These are phyloP conservation scores for Blastomyces percursus DNA, from an alignment of 2,329 filamentous ascomycete genomes.

Conservation along the genomic window DNA sequence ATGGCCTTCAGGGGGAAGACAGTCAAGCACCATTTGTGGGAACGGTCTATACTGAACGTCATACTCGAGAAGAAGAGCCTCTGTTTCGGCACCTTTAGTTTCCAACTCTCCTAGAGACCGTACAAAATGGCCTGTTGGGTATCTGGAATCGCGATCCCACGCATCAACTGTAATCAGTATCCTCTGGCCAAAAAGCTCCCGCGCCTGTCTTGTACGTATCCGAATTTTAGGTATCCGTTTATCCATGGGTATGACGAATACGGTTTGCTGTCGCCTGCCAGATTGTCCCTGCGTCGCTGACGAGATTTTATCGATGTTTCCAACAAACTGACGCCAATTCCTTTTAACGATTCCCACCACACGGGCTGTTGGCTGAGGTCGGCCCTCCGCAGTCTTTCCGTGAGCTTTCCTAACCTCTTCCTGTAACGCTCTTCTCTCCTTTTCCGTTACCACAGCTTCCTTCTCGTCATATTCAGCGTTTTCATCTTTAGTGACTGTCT, in stretches of 20 bases:
- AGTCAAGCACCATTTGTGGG: slow-evolving; percentile 89
- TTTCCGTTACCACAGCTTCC: slow-evolving; percentile 72
- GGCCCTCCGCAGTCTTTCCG: slow-evolving; percentile 61
- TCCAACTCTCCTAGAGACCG: slow-evolving; percentile 87
- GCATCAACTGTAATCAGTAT: slow-evolving; percentile 87
- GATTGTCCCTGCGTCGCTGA: slow-evolving; percentile 62
- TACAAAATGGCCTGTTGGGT: slow-evolving; percentile 88
- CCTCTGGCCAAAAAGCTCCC: slow-evolving; percentile 79
- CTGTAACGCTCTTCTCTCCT: slow-evolving; percentile 74
- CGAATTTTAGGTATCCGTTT: slow-evolving; percentile 95
- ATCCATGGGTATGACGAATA: slow-evolving; percentile 96
- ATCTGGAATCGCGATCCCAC: slow-evolving; percentile 87
- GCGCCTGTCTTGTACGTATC: slow-evolving; percentile 79
- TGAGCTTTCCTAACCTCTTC: slow-evolving; percentile 85
- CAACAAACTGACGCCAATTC: slow-evolving; percentile 97
- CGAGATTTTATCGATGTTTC: slow-evolving; percentile 82
- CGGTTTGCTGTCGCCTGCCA: slow-evolving; percentile 75
- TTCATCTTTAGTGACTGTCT: slow-evolving; percentile 81
- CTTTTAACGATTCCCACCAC: slow-evolving; percentile 88
- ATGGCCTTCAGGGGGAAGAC: slow-evolving; percentile 80
- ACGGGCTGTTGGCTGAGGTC: slow-evolving; percentile 77
- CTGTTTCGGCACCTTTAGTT: slow-evolving; percentile 94
- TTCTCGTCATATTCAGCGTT: slow-evolving; percentile 73
- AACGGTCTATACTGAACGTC: slow-evolving; percentile 98
- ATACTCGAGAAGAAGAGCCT: slow-evolving; percentile 85